A percentile compares a stretch with the other conserved stretches of the same genome.
Conservation (phyloP, 2,329 filamentous ascomycete species). For the Calycina herbarum region DNA sequence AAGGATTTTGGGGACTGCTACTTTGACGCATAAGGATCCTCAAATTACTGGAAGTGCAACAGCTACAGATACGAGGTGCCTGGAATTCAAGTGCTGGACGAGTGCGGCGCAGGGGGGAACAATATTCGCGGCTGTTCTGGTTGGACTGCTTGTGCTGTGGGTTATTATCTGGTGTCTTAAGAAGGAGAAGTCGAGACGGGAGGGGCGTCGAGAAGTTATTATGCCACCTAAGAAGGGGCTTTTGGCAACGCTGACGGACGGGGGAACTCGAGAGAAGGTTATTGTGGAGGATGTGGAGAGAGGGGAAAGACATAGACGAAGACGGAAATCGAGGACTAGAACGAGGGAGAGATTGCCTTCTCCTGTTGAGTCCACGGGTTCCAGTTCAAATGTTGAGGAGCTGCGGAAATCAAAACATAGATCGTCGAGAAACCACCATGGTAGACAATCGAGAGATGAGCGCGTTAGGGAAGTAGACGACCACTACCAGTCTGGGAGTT, state of each 20-base stretch:
- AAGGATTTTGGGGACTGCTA: conserved; percentile 14
- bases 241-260: not conserved
- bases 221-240: not conserved
- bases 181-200: not conserved
- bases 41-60: not conserved
- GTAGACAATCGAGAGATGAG: not conserved
- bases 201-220: not conserved
- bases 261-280: not conserved
- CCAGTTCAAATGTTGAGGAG: not conserved
- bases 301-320: not conserved
- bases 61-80: not conserved
- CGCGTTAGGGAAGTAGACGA: not conserved
- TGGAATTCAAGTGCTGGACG: conserved; percentile 20
- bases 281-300: not conserved
- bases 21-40: conserved; percentile 15
- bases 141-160: not conserved
- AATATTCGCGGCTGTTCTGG: conserved; percentile 4
- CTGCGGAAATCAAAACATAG: not conserved
- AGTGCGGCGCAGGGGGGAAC: conserved; percentile 6
- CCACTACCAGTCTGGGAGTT: not conserved
- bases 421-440: not conserved
- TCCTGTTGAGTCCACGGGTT: not conserved
- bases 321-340: not conserved
- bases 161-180: conserved; percentile 10
- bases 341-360: not conserved